phyloP scores from a whole-genome alignment of 768 basidiomycete genomes.

The Podaxis sp. region DNA sequence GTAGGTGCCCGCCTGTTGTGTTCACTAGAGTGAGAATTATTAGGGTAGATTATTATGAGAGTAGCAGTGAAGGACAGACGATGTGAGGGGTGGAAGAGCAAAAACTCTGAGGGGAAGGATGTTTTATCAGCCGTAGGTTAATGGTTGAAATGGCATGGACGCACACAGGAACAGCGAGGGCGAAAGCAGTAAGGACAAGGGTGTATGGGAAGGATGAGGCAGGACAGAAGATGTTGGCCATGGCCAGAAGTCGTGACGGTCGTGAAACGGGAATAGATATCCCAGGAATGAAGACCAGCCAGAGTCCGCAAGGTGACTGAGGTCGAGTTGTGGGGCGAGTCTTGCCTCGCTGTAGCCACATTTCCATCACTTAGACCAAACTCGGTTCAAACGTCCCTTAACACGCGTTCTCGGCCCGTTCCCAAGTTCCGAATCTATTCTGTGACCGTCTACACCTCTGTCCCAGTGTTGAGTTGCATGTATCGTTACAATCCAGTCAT shows the following conservation, averaged over 20 bases:
- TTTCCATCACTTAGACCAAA: conserved; percentile 8
- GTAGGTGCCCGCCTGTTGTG: conserved; percentile 10
- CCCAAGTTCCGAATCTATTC: neutral
- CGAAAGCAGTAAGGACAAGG: conserved; percentile 2
- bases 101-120: neutral
- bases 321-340: neutral
- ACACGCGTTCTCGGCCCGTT: conserved; percentile 9
- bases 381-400: conserved; percentile 7
- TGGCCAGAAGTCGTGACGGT: conserved; percentile 2
- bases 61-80: conserved; percentile 11
- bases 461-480: neutral
- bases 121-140: neutral
- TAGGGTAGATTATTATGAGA: neutral
- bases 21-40: neutral
- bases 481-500: no score
- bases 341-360: conserved; percentile 7
- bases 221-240: neutral
- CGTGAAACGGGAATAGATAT: neutral
- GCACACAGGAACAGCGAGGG: conserved; percentile 4
- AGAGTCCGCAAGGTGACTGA: conserved; percentile 4
- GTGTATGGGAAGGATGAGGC: neutral
- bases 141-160: neutral
- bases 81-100: conserved; percentile 8
- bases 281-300: conserved; percentile 6
- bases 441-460: neutral